Conservation (phyloP, 129 eudicot genomes). For the Silybum marianum region DNA sequence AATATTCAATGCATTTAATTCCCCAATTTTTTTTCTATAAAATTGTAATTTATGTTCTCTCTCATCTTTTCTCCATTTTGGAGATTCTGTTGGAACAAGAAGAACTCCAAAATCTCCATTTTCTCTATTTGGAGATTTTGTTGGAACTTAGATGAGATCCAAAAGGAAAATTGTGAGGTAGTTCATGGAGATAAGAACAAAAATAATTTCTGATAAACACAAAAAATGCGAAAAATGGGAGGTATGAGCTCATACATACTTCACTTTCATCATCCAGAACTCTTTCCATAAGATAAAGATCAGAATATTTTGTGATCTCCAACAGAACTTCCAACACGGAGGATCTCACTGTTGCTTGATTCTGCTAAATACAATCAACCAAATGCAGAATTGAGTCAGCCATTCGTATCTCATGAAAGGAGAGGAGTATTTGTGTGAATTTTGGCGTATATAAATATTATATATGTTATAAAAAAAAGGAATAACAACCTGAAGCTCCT, state of each 20-base stretch:
- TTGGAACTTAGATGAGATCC: background rate
- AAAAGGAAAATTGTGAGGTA: background rate
- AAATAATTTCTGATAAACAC: constrained; percentile 4
- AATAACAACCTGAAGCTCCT: constrained; percentile 74
- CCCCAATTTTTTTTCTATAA: background rate
- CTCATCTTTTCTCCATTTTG: background rate
- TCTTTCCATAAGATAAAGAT: constrained; percentile 93
- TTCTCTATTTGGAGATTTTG: no score
- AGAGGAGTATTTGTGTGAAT: no score
- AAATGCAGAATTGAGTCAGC: constrained; percentile 16
- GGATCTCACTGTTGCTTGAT: constrained; percentile 81
- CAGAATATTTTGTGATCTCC: constrained; percentile 84
- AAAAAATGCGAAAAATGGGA: background rate
- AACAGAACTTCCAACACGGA: constrained; percentile 78
- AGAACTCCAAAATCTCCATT: no score
- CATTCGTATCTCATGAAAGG: no score
- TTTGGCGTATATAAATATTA: background rate
- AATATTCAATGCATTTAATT: no score
- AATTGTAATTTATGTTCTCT: background rate
- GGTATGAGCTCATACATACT: constrained; percentile 38
- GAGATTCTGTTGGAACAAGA: no score
- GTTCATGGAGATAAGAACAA: background rate
- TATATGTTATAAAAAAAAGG: background rate
- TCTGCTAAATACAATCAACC: constrained; percentile 37
- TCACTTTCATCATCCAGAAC: constrained; percentile 93